Conservation (phyloP, 768 basidiomycete species). For the Leucocoprinus sp. region DNA sequence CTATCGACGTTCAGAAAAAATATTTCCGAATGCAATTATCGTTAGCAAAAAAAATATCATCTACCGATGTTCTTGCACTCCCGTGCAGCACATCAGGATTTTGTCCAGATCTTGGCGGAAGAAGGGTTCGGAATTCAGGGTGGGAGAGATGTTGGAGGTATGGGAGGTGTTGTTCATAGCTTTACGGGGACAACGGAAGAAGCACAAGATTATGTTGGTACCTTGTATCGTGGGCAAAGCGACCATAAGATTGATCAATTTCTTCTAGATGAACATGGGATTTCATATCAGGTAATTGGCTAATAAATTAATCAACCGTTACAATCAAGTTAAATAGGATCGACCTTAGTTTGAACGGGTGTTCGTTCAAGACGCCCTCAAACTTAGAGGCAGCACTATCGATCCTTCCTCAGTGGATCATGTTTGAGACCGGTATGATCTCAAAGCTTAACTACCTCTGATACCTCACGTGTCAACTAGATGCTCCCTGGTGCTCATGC, state of each 20-base stretch:
- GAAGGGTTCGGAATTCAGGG: constrained; percentile 56
- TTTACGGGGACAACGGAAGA: constrained; percentile 67
- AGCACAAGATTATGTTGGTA: constrained; percentile 39
- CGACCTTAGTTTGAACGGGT: constrained; percentile 54
- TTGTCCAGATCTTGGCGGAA: constrained; percentile 55
- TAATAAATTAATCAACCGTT: background rate
- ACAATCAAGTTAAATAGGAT: background rate
- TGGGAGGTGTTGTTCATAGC: constrained; percentile 76
- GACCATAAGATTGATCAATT: background rate
- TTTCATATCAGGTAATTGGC: constrained; percentile 49
- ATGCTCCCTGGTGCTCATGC: constrained; percentile 70
- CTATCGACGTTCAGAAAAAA: constrained; percentile 47
- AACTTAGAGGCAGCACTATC: constrained; percentile 47
- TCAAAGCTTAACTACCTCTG: no score
- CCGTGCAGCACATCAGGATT: constrained; percentile 64
- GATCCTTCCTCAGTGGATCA: constrained; percentile 50
- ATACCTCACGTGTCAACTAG: constrained; percentile 25
- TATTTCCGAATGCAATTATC: constrained; percentile 61
- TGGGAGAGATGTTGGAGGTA: constrained; percentile 45
- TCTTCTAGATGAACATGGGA: constrained; percentile 58
- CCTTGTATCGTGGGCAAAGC: background rate
- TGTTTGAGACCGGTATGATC: constrained; percentile 66
- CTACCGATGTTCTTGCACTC: constrained; percentile 80
- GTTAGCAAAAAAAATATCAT: constrained; percentile 60
- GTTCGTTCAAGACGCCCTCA: constrained; percentile 64